Percentiles rank a stretch among this genome's conserved stretches.
Conservation (phyloP, 768 basidiomycete genomes). For the Pisolithus orientalis region DNA sequence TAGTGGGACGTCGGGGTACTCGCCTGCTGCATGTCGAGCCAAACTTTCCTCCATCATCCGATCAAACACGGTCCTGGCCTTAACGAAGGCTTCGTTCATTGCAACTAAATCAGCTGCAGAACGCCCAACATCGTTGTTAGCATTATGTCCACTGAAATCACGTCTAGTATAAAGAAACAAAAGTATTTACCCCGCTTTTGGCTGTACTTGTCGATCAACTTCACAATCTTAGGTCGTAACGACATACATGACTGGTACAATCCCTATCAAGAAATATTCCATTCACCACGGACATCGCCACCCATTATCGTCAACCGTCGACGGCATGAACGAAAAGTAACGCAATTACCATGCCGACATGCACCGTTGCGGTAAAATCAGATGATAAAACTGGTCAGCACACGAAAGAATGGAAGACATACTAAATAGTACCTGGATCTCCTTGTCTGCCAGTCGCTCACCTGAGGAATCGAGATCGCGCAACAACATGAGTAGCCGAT, state of each 20-base stretch:
- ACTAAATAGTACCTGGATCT: conserved; percentile 59
- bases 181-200: conserved; percentile 68
- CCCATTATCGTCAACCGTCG: no score
- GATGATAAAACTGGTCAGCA: no score
- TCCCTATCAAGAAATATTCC: no score
- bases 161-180: not conserved
- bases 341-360: no score
- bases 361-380: no score
- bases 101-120: conserved; percentile 79
- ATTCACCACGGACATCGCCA: no score
- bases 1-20: conserved; percentile 31
- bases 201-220: conserved; percentile 94
- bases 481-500: conserved; percentile 71
- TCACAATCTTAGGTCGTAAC: conserved; percentile 90
- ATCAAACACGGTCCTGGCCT: conserved; percentile 86
- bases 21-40: conserved; percentile 54
- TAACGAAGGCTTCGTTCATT: conserved; percentile 92
- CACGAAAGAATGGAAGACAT: not conserved
- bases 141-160: not conserved
- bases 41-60: conserved; percentile 90
- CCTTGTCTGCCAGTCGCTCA: conserved; percentile 85
- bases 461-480: conserved; percentile 65
- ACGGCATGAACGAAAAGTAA: no score
- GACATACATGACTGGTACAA: conserved; percentile 87
- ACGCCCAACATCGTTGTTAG: not conserved